Conservation (phyloP, 768 basidiomycete genomes). For the Rhizopogon sp. region DNA sequence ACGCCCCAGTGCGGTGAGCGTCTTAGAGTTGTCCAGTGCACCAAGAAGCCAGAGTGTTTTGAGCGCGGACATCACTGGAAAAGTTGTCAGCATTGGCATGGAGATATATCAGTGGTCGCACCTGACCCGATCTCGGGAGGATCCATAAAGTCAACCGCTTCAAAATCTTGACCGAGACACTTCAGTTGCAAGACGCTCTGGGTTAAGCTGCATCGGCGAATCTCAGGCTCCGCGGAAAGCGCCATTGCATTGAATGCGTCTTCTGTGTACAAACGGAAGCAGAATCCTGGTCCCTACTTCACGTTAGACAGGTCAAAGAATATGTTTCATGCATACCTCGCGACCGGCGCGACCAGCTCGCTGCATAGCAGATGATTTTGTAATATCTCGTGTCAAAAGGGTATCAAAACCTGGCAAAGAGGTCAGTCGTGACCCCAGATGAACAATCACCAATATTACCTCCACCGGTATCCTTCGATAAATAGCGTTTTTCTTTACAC, state of each 20-base stretch:
- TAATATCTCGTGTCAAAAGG: constrained; percentile 75
- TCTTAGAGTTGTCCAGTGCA: constrained; percentile 63
- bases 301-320: neutral
- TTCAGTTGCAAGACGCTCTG: constrained; percentile 83
- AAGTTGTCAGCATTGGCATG: neutral
- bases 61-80: constrained; percentile 54
- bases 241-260: constrained; percentile 64
- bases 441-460: constrained; percentile 34
- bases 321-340: constrained; percentile 46
- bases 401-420: constrained; percentile 73
- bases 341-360: constrained; percentile 96
- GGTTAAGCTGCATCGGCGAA: constrained; percentile 80
- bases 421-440: neutral
- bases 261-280: constrained; percentile 92
- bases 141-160: constrained; percentile 86
- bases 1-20: constrained; percentile 69
- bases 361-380: constrained; percentile 88
- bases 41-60: constrained; percentile 75
- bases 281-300: constrained; percentile 68
- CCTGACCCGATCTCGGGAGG: constrained; percentile 70
- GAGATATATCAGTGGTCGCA: constrained; percentile 33
- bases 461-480: constrained; percentile 64
- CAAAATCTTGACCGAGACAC: constrained; percentile 76
- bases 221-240: constrained; percentile 78
- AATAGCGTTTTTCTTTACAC: constrained; percentile 89